Conservation (phyloP, 306 rosid genomes). For the Rosa lucieae region DNA sequence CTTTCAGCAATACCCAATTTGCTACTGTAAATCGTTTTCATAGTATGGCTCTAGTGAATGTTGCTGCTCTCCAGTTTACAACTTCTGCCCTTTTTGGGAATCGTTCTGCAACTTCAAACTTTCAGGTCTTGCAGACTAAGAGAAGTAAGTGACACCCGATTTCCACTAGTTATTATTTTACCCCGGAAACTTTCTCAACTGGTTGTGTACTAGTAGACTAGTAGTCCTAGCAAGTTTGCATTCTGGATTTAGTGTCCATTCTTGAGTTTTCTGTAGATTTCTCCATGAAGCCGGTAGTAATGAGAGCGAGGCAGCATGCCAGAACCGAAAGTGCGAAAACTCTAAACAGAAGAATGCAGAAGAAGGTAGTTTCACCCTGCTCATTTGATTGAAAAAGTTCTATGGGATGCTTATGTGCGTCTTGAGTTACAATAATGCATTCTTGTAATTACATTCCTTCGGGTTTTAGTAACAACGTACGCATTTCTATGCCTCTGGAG, state of each 20-base stretch:
- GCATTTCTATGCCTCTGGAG: background rate
- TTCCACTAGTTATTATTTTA: background rate
- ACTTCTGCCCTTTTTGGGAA: constrained; percentile 42
- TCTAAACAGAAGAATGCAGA: constrained; percentile 61
- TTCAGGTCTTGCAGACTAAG: constrained; percentile 38
- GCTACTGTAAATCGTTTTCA: constrained; percentile 4
- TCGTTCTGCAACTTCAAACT: constrained; percentile 32
- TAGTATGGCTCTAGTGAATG: constrained; percentile 41
- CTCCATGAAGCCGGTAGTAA: constrained; percentile 38
- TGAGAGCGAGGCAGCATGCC: constrained; percentile 59
- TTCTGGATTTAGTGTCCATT: background rate
- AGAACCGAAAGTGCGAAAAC: constrained; percentile 66
- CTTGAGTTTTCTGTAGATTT: constrained; percentile 44
- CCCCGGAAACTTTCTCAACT: background rate
- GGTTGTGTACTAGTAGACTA: background rate
- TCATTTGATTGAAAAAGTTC: no score
- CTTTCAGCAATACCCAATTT: background rate
- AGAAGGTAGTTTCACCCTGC: constrained; percentile 50
- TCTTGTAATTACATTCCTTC: background rate
- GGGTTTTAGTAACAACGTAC: background rate
- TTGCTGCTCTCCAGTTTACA: constrained; percentile 39
- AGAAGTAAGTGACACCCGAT: constrained; percentile 44
- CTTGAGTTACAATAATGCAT: background rate
- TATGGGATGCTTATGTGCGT: background rate
- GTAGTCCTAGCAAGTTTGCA: background rate